A percentile compares a stretch with the other conserved stretches of the same genome.
These are phyloP conservation scores for Antrodiella citrinella DNA, from an alignment of 768 basidiomycete genomes.

Conservation along the genomic window DNA sequence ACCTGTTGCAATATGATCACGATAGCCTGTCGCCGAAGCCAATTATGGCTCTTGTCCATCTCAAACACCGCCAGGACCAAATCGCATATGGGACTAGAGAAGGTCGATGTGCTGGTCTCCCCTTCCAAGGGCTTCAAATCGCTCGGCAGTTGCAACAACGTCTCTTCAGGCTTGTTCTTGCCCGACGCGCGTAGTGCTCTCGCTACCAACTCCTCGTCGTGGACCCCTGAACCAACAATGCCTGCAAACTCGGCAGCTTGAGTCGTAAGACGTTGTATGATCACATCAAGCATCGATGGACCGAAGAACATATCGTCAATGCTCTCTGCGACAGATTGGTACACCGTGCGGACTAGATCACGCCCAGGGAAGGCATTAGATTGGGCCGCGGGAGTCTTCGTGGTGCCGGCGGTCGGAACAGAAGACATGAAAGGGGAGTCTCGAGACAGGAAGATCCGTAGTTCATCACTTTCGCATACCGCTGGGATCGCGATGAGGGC, in stretches of 20 bases:
- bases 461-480: slow-evolving; percentile 76
- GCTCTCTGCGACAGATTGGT: slow-evolving; percentile 86
- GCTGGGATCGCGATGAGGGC: slow-evolving; percentile 62
- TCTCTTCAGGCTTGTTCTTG: slow-evolving; percentile 56
- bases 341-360: slow-evolving; percentile 78
- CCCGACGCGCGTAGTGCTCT: slow-evolving; percentile 71
- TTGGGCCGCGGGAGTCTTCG: slow-evolving; percentile 31
- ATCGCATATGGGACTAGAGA: slow-evolving; percentile 92
- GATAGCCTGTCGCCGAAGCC: slow-evolving; percentile 91
- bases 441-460: slow-evolving; percentile 80
- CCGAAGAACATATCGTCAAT: slow-evolving; percentile 98
- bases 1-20: slow-evolving; percentile 96
- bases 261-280: slow-evolving; percentile 82
- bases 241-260: slow-evolving; percentile 89
- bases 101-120: slow-evolving; percentile 82
- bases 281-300: slow-evolving; percentile 91
- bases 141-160: slow-evolving; percentile 64
- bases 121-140: slow-evolving; percentile 79
- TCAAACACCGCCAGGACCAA: slow-evolving; percentile 90
- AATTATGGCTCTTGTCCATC: slow-evolving; percentile 92
- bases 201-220: slow-evolving; percentile 79
- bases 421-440: slow-evolving; percentile 75
- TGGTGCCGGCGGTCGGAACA: slow-evolving; percentile 21
- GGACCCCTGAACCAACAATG: slow-evolving; percentile 66
- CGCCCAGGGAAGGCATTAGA: slow-evolving; percentile 48